Percentiles rank a stretch among this genome's conserved stretches.
Evolutionary conservation across 73 alveolate genomes (phyloP).

Genomic region (Paramecium bursaria): DNA sequence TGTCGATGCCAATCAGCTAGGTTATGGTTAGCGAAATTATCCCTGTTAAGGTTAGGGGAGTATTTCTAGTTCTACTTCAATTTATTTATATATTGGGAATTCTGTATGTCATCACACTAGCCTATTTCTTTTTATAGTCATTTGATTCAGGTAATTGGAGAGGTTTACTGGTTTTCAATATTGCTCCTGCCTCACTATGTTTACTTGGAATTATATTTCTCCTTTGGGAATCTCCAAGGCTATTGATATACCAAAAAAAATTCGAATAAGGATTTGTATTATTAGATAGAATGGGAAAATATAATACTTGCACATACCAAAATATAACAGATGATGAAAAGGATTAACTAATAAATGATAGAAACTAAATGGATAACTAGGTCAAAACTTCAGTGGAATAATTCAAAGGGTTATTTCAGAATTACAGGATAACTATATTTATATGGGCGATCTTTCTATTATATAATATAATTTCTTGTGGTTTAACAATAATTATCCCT

Average conservation of each 20-base stretch:
- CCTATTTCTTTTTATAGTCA: no score
- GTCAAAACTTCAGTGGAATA: neutral
- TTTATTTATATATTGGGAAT: neutral
- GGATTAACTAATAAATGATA: neutral
- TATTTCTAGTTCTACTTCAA: neutral
- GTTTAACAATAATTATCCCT: neutral
- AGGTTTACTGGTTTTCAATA: no score
- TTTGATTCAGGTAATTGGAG: neutral
- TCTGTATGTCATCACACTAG: neutral
- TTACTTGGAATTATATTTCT: neutral
- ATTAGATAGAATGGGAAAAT: neutral
- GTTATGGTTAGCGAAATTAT: neutral
- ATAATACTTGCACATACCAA: neutral
- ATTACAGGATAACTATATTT: neutral
- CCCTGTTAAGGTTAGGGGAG: neutral
- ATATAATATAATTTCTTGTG: neutral
- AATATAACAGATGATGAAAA: neutral
- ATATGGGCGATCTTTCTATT: neutral
- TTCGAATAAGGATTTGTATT: neutral
- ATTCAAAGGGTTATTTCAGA: neutral
- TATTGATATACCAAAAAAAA: no score
- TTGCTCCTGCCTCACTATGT: neutral
- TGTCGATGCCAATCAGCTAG: neutral
- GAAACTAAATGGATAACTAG: neutral
- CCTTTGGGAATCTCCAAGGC: neutral